A percentile compares a stretch with the other conserved stretches of the same genome.
Conservation (phyloP, 164 flowering plant species). For the Aristolochia contorta region DNA sequence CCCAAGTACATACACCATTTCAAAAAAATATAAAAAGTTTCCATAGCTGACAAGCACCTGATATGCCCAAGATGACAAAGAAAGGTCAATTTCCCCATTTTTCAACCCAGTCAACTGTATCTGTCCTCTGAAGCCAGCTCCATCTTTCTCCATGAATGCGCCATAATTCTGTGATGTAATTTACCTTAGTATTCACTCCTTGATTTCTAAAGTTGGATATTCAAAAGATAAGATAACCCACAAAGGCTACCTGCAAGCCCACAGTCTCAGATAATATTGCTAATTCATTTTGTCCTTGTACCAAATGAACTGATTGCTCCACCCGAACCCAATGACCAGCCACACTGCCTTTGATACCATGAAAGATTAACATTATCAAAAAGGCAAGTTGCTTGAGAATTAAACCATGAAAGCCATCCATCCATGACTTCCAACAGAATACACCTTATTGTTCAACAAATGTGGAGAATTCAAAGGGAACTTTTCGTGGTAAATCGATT, state of each 20-base stretch:
- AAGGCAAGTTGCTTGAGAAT: no score
- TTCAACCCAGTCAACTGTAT: conserved; percentile 51
- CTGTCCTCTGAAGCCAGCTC: conserved; percentile 77
- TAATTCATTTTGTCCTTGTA: conserved; percentile 66
- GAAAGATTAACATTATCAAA: no score
- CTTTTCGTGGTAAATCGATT: no score
- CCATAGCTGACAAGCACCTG: conserved; percentile 39
- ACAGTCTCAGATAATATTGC: conserved; percentile 59
- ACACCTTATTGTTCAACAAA: no score
- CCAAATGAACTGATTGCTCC: conserved; percentile 47
- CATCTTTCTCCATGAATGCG: conserved; percentile 86
- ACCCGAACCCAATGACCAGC: conserved; percentile 62
- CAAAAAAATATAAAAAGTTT: no score
- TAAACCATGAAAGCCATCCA: no score
- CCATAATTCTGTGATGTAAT: conserved; percentile 67
- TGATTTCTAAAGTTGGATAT: background rate
- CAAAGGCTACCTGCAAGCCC: conserved; percentile 69
- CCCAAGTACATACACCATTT: no score
- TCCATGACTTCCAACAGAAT: no score
- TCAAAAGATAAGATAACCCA: background rate
- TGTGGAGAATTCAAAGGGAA: no score
- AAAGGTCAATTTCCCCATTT: conserved; percentile 59
- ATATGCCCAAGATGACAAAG: conserved; percentile 56
- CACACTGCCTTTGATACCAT: conserved; percentile 47
- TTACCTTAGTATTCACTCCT: background rate